Evolutionary conservation across 2,329 filamentous ascomycete genomes (phyloP), one percentile per base, ranked within the genome.

Genomic region (Fusarium musae): DNA sequence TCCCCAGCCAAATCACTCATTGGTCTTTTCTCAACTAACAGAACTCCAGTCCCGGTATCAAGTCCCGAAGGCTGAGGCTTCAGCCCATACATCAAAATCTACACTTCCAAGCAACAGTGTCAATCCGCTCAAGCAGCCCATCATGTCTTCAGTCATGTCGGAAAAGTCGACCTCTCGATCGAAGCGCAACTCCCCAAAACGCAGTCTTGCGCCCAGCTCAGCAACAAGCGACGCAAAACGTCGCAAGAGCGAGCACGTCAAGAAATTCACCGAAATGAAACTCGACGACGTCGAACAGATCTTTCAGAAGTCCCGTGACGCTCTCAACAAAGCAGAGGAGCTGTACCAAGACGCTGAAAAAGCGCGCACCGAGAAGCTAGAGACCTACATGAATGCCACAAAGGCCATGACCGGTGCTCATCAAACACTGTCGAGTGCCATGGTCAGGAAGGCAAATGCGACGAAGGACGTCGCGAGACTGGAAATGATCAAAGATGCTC

Each of bases 401-500:
- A 53, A 3, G 7, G 50, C 23, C 19, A 53, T 53, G 23, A 53
- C 50, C 2, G 34, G 50, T 5, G 50, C 50, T 3, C 50, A 53
- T 4, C 50, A 28, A 9, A 21, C 34, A 1, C 7, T 39, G 0
- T 53, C 34, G 0, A 53, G 50, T 0, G 34, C 50, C 0, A 39
- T 53, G 50, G 5, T 53, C 2, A 0, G 50, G 0, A 53, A 7
- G 0, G 50, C 34, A 0, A 53, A 53, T 4, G 23, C 34, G 0
- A 28, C 23, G 0, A 53, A 53, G 7, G 50, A 39, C 2, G 34
- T 39, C 1, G 13, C 34, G 0, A 1, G 50, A n/a, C 10, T 53
- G 0, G 50, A 28, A 2, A 53, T 39, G 50, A n/a, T 53, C 3
- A 37, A 39, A 0, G 50, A 53, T 5, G 50, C 50, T 0, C 7